A percentile compares a stretch with the other conserved stretches of the same genome.
phyloP scores from a whole-genome alignment of 169 alveolate species.

The Plasmodium vivax region DNA sequence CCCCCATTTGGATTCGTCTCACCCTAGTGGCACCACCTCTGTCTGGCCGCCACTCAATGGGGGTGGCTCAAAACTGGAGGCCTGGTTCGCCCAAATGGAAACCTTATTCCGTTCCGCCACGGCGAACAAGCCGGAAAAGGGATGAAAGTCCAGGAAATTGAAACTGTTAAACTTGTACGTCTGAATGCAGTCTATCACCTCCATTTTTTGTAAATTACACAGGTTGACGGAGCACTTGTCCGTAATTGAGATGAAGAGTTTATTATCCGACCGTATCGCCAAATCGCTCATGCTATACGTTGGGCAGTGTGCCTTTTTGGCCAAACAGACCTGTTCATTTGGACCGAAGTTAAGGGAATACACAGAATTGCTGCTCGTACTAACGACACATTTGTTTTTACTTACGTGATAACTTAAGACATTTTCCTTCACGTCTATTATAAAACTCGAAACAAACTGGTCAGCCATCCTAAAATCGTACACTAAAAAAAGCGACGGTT shows the following conservation, averaged over 20 bases:
- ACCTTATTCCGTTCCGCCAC: slow-evolving; percentile 25
- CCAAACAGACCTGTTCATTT: not conserved
- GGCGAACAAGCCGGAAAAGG: slow-evolving; percentile 11
- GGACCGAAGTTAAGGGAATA: not conserved
- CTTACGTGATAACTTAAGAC: slow-evolving; percentile 32
- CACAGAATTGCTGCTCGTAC: not conserved
- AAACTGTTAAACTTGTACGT: slow-evolving; percentile 19
- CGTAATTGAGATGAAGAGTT: slow-evolving; percentile 13
- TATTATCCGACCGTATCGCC: slow-evolving; percentile 20
- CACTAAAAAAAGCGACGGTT: slow-evolving; percentile 17
- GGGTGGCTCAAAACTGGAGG: not conserved
- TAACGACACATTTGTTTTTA: slow-evolving; percentile 15
- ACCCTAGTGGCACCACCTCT: not conserved
- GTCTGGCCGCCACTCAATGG: not conserved
- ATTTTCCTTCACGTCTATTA: slow-evolving; percentile 17
- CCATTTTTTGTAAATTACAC: slow-evolving; percentile 6
- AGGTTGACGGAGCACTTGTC: slow-evolving; percentile 3
- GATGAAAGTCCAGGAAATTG: slow-evolving; percentile 29
- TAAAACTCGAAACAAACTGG: not conserved
- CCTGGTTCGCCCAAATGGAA: slow-evolving; percentile 12
- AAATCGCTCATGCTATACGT: not conserved
- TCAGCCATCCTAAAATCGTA: slow-evolving; percentile 29
- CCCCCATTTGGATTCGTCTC: not conserved
- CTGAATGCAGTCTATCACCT: slow-evolving; percentile 3
- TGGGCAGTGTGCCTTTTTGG: not conserved